Percentiles rank a stretch among this genome's conserved stretches.
These are phyloP conservation scores for Diaporthe ampelina DNA, from an alignment of 2,329 filamentous ascomycete species.

Conservation along the genomic window DNA sequence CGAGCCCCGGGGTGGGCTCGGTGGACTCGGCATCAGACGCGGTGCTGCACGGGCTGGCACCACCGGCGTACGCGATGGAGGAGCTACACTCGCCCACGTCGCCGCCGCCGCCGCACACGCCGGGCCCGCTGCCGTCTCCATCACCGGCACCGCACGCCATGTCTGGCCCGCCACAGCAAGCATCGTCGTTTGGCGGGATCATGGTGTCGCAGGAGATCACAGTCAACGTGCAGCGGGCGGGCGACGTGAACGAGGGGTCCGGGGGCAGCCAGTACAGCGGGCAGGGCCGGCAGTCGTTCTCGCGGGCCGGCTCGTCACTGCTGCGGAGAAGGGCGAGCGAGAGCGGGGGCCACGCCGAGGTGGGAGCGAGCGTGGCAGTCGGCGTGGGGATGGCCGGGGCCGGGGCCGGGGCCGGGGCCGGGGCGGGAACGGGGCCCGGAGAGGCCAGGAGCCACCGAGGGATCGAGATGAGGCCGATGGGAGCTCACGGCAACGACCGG, in stretches of 20 bases:
- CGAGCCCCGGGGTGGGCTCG: conserved; percentile 37
- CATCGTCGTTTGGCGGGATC: conserved; percentile 65
- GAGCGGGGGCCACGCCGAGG: background rate
- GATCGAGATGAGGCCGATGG: conserved; percentile 48
- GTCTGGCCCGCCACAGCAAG: conserved; percentile 29
- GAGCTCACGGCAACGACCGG: conserved; percentile 36
- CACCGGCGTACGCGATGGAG: conserved; percentile 37
- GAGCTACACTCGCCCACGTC: conserved; percentile 18
- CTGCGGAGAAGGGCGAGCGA: conserved; percentile 38
- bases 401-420: background rate
- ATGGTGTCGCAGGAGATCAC: conserved; percentile 74
- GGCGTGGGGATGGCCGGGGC: background rate
- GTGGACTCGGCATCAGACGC: conserved; percentile 35
- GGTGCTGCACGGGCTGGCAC: conserved; percentile 39
- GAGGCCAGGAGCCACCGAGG: conserved; percentile 30
- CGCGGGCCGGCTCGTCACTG: conserved; percentile 32
- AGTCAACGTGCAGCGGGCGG: conserved; percentile 59
- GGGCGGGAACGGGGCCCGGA: background rate
- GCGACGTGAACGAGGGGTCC: conserved; percentile 41
- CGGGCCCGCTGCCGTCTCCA: conserved; percentile 13
- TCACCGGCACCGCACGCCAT: conserved; percentile 20
- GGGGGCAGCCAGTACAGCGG: conserved; percentile 45
- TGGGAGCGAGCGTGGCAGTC: background rate
- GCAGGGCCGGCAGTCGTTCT: conserved; percentile 36
- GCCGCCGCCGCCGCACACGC: conserved; percentile 24